Conservation (phyloP, 1,139 yeast genomes). For the Lipomyces yarrowii region DNA sequence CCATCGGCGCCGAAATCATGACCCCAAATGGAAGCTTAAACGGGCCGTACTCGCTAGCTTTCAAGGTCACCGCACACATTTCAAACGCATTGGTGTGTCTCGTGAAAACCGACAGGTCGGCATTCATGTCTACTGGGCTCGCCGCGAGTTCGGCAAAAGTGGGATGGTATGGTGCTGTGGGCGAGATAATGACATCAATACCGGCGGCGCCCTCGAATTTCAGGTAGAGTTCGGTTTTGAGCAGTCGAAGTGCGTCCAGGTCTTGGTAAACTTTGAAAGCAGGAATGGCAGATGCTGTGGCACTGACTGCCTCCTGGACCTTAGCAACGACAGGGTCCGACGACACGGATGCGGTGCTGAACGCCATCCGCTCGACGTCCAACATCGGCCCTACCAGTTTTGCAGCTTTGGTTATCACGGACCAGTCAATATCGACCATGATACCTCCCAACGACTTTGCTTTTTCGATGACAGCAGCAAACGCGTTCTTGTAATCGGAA, state of each 20-base stretch:
- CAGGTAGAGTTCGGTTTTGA: conserved; percentile 22
- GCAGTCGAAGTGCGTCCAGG: conserved; percentile 18
- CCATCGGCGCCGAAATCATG: conserved; percentile 29
- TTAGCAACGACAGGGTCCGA: conserved; percentile 9
- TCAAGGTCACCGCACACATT: conserved; percentile 24
- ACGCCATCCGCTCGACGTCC: conserved; percentile 24
- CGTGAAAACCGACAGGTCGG: conserved; percentile 22
- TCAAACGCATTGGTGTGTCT: conserved; percentile 18
- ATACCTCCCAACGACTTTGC: conserved; percentile 24
- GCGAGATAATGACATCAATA: conserved; percentile 26
- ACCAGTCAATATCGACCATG: conserved; percentile 23
- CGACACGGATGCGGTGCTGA: conserved; percentile 1
- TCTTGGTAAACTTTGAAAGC: conserved; percentile 16
- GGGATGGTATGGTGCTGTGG: conserved; percentile 28
- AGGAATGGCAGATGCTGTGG: conserved; percentile 15
- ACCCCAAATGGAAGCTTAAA: conserved; percentile 18
- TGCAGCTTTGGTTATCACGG: conserved; percentile 9
- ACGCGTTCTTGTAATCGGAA: conserved; percentile 8
- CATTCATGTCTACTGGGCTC: conserved; percentile 15
- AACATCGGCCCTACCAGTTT: conserved; percentile 12
- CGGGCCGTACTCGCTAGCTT: conserved; percentile 13
- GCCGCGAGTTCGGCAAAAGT: not conserved
- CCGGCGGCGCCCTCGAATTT: conserved; percentile 26
- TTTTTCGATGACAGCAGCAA: conserved; percentile 12
- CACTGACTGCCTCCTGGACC: conserved; percentile 5